Percentiles rank a stretch among this genome's conserved stretches.
Evolutionary conservation across 306 rosid genomes (phyloP).

Genomic region (Vicia faba): DNA sequence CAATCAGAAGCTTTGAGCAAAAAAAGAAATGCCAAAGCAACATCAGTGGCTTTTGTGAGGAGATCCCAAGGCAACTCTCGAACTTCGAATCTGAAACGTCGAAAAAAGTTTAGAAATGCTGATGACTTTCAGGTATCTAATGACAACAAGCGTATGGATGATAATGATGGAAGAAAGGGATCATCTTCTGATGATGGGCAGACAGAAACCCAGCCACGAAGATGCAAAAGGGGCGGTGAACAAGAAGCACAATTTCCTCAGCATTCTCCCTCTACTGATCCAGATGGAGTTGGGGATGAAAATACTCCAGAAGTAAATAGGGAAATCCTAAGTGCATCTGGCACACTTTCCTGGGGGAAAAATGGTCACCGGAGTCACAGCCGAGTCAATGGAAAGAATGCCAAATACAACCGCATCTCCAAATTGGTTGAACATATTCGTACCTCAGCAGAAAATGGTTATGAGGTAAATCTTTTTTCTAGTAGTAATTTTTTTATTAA

Average conservation of each 20-base stretch:
- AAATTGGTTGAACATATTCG: slow-evolving; percentile 62
- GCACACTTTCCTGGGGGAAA: slow-evolving; percentile 74
- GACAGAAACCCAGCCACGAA: slow-evolving; percentile 53
- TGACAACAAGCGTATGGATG: slow-evolving; percentile 63
- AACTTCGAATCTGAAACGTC: slow-evolving; percentile 47
- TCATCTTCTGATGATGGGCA: slow-evolving; percentile 66
- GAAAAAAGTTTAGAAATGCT: slow-evolving; percentile 53
- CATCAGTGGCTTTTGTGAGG: slow-evolving; percentile 55
- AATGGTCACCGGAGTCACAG: slow-evolving; percentile 69
- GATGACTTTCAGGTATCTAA: slow-evolving; percentile 50
- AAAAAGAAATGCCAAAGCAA: slow-evolving; percentile 61
- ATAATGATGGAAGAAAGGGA: slow-evolving; percentile 57
- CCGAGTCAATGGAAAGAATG: slow-evolving; percentile 56
- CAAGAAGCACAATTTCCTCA: slow-evolving; percentile 58
- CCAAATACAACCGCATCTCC: slow-evolving; percentile 54
- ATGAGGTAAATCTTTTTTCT: slow-evolving; percentile 52
- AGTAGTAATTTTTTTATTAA: neutral
- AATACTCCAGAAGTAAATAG: slow-evolving; percentile 53
- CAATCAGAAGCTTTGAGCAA: slow-evolving; percentile 69
- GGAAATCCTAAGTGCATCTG: slow-evolving; percentile 53
- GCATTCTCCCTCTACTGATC: slow-evolving; percentile 50
- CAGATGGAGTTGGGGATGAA: slow-evolving; percentile 59
- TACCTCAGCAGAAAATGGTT: slow-evolving; percentile 41
- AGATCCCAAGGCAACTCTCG: slow-evolving; percentile 57
- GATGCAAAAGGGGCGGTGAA: slow-evolving; percentile 54